phyloP scores from a whole-genome alignment of 2,329 filamentous ascomycete genomes.

The Colletotrichum chlorophyti region DNA sequence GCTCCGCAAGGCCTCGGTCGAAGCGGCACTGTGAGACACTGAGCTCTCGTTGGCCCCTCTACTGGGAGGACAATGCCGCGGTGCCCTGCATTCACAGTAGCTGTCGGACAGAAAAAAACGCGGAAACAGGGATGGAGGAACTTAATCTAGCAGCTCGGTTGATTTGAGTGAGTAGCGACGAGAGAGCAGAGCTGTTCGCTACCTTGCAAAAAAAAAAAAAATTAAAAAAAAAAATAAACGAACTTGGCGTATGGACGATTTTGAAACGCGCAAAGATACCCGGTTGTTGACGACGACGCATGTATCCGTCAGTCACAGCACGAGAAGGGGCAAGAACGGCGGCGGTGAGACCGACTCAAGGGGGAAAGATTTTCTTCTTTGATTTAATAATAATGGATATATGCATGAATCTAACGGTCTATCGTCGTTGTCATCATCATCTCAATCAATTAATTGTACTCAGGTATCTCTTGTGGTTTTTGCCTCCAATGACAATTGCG shows the following conservation, averaged over 20 bases:
- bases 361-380: slow-evolving; percentile 23
- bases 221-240: background rate
- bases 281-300: slow-evolving; percentile 21
- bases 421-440: slow-evolving; percentile 17
- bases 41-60: background rate
- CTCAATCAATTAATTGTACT: slow-evolving; percentile 15
- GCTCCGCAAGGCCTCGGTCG: slow-evolving; percentile 16
- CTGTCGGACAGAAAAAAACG: too few species aligned
- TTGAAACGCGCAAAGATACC: slow-evolving; percentile 27
- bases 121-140: background rate
- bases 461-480: slow-evolving; percentile 18
- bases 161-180: too few species aligned
- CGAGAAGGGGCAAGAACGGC: background rate
- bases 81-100: background rate
- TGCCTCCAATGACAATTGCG: background rate
- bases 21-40: slow-evolving; percentile 25
- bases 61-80: background rate
- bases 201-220: background rate
- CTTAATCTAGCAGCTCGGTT: too few species aligned
- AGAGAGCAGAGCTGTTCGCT: too few species aligned
- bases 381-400: slow-evolving; percentile 16
- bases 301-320: slow-evolving; percentile 3
- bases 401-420: slow-evolving; percentile 25
- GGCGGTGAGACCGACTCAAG: background rate
- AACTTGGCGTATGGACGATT: slow-evolving; percentile 14